Conservation (phyloP, 139 green algal species). For the Microglena sp. region DNA sequence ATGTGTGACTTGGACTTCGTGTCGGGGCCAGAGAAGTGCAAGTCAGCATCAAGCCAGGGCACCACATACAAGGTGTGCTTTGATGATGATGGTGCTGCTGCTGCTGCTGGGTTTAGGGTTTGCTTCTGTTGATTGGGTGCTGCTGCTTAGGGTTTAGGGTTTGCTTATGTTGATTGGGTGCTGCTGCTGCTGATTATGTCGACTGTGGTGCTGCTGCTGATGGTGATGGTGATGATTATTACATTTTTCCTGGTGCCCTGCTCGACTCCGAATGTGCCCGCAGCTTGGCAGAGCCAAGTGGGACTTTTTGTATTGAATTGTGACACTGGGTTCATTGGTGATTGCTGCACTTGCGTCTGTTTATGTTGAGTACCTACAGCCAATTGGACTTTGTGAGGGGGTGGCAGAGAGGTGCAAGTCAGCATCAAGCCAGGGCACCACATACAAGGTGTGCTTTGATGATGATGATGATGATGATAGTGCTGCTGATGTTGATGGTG, state of each 20-base stretch:
- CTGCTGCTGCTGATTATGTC: too few species aligned
- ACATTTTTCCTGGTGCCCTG: too few species aligned
- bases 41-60: background rate
- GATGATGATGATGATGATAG: constrained; percentile 1
- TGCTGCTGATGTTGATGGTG: background rate
- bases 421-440: background rate
- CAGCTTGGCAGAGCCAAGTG: too few species aligned
- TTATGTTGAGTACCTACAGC: constrained; percentile 35
- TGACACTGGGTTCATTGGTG: too few species aligned
- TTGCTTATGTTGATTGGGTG: too few species aligned
- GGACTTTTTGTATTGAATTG: too few species aligned
- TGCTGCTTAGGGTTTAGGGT: too few species aligned
- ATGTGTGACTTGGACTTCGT: constrained; percentile 47
- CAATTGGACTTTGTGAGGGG: constrained; percentile 48
- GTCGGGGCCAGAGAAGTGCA: constrained; percentile 17
- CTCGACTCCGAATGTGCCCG: too few species aligned
- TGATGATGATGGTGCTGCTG: constrained; percentile 4
- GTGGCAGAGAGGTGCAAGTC: background rate
- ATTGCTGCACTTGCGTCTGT: constrained; percentile 21
- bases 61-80: constrained; percentile 4
- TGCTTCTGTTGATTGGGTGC: too few species aligned
- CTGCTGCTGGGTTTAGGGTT: background rate
- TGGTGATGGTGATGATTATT: too few species aligned
- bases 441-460: constrained; percentile 4
- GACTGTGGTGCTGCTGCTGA: too few species aligned